phyloP scores from a whole-genome alignment of 2,329 filamentous ascomycete genomes.

The Penicillium capsulatum region DNA sequence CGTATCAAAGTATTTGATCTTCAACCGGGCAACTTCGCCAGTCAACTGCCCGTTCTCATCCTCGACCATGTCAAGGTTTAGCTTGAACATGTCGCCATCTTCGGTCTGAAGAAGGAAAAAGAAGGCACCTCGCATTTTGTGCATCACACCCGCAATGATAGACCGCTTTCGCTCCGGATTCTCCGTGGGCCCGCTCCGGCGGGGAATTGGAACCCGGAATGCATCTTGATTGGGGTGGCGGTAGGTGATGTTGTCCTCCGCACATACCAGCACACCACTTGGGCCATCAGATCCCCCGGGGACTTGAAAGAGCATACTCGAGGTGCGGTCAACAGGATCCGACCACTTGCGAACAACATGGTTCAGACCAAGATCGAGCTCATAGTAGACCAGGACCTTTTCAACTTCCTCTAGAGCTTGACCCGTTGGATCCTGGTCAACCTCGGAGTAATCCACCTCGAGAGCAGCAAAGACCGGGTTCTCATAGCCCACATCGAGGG shows the following conservation, averaged over 20 bases:
- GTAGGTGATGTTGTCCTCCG: constrained; percentile 91
- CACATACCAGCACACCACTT: constrained; percentile 90
- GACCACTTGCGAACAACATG: constrained; percentile 97
- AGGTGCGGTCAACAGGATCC: constrained; percentile 83
- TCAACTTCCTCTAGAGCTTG: constrained; percentile 76
- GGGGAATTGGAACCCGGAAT: constrained; percentile 82
- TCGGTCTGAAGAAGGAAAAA: constrained; percentile 96
- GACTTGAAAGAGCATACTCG: constrained; percentile 88
- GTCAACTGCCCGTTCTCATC: constrained; percentile 72
- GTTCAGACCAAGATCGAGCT: constrained; percentile 92
- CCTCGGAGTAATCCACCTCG: constrained; percentile 87
- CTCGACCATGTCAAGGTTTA: constrained; percentile 85
- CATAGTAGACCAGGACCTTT: constrained; percentile 93
- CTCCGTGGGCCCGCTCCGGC: constrained; percentile 80
- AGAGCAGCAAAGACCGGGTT: constrained; percentile 95
- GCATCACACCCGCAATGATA: constrained; percentile 91
- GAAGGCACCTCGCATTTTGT: constrained; percentile 93
- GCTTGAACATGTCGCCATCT: constrained; percentile 96
- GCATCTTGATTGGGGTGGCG: constrained; percentile 92
- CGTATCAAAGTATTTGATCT: constrained; percentile 97
- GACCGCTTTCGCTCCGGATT: constrained; percentile 84
- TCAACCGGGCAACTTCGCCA: constrained; percentile 75
- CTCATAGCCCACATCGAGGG: constrained; percentile 91
- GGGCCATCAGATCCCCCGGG: constrained; percentile 91
- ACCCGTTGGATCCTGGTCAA: constrained; percentile 85